These are phyloP conservation scores for Stentor roeselii DNA, from an alignment of 73 alveolate genomes.

Conservation along the genomic window DNA sequence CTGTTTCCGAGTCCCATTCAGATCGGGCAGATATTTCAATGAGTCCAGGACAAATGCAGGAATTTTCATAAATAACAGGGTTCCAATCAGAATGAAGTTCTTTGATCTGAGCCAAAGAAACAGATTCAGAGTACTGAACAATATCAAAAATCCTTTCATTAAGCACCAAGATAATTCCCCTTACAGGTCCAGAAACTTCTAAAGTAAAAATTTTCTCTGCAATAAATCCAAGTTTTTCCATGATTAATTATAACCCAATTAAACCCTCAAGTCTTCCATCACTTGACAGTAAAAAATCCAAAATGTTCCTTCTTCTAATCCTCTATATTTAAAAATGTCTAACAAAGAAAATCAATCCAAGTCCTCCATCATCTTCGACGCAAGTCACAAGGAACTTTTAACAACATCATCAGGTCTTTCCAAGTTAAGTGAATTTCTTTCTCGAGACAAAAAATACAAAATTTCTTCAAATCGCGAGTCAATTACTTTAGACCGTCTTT, in stretches of 20 bases:
- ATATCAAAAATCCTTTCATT: neutral
- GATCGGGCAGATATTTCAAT: neutral
- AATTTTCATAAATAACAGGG: neutral
- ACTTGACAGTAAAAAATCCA: too few species aligned
- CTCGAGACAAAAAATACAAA: conserved; percentile 13
- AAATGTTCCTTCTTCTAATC: too few species aligned
- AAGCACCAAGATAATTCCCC: neutral
- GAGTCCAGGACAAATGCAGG: conserved; percentile 10
- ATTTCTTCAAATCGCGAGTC: conserved; percentile 31
- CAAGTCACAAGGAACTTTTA: neutral
- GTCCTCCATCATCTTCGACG: neutral
- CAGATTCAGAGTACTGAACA: neutral
- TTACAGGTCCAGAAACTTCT: too few species aligned
- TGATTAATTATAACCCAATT: too few species aligned
- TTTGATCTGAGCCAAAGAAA: neutral
- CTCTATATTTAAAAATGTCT: too few species aligned
- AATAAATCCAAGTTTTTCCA: too few species aligned
- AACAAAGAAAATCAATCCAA: neutral
- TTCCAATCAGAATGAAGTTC: neutral
- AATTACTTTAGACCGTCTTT: conserved; percentile 46
- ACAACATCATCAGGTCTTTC: neutral
- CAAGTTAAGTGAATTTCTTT: neutral
- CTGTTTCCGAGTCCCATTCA: conserved; percentile 6
- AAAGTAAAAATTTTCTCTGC: too few species aligned
- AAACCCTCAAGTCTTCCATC: too few species aligned